Conservation (phyloP, 345 rosid species). For the Carallia brachiata region DNA sequence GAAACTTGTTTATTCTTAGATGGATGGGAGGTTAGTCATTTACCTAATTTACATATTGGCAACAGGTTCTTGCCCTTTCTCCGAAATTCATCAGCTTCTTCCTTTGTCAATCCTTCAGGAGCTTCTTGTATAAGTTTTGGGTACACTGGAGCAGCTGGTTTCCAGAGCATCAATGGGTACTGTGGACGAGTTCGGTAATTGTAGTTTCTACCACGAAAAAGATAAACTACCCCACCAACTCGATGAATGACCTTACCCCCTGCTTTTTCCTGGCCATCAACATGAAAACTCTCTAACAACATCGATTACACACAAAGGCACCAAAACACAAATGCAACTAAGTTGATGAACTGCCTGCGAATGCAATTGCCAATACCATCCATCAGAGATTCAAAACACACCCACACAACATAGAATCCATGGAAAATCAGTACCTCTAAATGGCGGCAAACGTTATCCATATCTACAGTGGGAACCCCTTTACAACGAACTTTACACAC, state of each 20-base stretch:
- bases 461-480: conserved; percentile 92
- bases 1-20: background rate
- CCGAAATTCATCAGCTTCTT: conserved; percentile 62
- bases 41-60: conserved; percentile 85
- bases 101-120: conserved; percentile 78
- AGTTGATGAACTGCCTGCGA: too few relatives aligned
- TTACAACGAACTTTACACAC: conserved; percentile 82
- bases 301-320: background rate
- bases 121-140: conserved; percentile 90
- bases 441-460: conserved; percentile 76
- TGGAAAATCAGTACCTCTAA: conserved; percentile 56
- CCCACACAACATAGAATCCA: too few relatives aligned
- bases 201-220: conserved; percentile 91
- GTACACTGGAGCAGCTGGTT: conserved; percentile 96
- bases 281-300: background rate
- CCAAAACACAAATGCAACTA: too few relatives aligned
- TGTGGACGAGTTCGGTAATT: conserved; percentile 71
- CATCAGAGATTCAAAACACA: too few relatives aligned
- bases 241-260: conserved; percentile 79
- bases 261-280: conserved; percentile 63
- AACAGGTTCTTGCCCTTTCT: conserved; percentile 66
- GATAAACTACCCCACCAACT: conserved; percentile 76
- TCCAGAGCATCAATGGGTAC: conserved; percentile 91
- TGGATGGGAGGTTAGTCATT: conserved; percentile 16
- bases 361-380: too few relatives aligned